Conservation (phyloP, 805 yeast genomes). For the Cephaloascus fragrans region DNA sequence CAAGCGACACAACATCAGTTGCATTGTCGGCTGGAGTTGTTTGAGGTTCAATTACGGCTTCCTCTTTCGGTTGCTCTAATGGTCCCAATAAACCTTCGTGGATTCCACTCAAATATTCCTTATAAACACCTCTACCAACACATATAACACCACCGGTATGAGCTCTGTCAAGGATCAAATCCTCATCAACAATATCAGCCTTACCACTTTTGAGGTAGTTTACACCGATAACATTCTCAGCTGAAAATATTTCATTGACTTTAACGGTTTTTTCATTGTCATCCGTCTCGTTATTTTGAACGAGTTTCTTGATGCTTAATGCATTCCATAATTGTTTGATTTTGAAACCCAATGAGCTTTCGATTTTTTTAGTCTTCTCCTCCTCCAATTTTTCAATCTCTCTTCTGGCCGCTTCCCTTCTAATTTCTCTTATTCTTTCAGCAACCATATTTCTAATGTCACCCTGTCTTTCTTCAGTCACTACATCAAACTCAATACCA, state of each 20-base stretch:
- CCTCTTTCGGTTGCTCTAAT: constrained; percentile 32
- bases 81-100: constrained; percentile 97
- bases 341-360: background rate
- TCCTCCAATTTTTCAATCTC: background rate
- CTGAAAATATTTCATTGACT: constrained; percentile 26
- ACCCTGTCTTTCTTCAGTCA: constrained; percentile 79
- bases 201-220: constrained; percentile 23
- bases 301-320: constrained; percentile 2
- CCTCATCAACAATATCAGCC: constrained; percentile 32
- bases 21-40: background rate
- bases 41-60: background rate
- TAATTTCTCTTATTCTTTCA: constrained; percentile 61
- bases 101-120: constrained; percentile 82
- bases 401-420: constrained; percentile 29
- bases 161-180: constrained; percentile 29
- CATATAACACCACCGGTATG: constrained; percentile 81
- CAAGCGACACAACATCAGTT: background rate
- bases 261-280: constrained; percentile 16
- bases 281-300: constrained; percentile 10
- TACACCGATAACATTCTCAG: constrained; percentile 48
- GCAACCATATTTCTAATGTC: constrained; percentile 78
- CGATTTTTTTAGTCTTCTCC: background rate
- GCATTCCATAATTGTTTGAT: constrained; percentile 10
- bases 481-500: constrained; percentile 75
- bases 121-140: constrained; percentile 91